A percentile compares a stretch with the other conserved stretches of the same genome.
phyloP scores from a whole-genome alignment of 495 filamentous ascomycete species.

The Podospora sp. region DNA sequence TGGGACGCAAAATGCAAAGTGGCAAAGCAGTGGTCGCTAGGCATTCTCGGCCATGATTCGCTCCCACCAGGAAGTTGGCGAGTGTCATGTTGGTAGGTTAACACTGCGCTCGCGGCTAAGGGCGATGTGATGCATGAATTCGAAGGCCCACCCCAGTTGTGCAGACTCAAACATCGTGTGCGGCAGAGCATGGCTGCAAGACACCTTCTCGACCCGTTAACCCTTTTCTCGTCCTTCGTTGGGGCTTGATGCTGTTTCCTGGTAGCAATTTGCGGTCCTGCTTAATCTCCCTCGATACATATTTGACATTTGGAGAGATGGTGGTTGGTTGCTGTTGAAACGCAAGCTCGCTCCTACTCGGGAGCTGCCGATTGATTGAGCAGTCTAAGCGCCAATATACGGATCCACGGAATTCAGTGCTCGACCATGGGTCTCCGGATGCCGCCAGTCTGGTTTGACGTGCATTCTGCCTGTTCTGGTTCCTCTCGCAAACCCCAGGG shows the following conservation, averaged over 20 bases:
- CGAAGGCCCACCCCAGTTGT: constrained; percentile 19
- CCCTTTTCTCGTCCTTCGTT: background rate
- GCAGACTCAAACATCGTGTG: constrained; percentile 29
- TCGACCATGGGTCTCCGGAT: background rate
- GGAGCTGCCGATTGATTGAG: background rate
- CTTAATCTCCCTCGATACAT: background rate
- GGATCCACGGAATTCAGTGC: background rate
- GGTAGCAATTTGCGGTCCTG: background rate
- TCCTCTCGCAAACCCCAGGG: background rate
- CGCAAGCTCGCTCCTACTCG: background rate
- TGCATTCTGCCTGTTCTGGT: constrained; percentile 10
- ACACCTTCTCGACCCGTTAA: background rate
- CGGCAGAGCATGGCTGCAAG: constrained; percentile 26
- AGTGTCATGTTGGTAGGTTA: constrained; percentile 7
- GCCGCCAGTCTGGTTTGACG: constrained; percentile 11
- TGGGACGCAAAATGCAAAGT: background rate
- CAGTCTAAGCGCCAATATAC: constrained; percentile 4
- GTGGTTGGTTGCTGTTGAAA: background rate
- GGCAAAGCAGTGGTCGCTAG: background rate
- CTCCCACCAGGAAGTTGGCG: background rate
- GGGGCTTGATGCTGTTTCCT: background rate
- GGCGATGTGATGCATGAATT: constrained; percentile 26
- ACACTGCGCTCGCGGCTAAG: constrained; percentile 10
- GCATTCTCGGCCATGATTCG: background rate
- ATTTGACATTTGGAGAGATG: background rate